Evolutionary conservation across 768 basidiomycete genomes (phyloP).

Genomic region (Auricularia sp.): DNA sequence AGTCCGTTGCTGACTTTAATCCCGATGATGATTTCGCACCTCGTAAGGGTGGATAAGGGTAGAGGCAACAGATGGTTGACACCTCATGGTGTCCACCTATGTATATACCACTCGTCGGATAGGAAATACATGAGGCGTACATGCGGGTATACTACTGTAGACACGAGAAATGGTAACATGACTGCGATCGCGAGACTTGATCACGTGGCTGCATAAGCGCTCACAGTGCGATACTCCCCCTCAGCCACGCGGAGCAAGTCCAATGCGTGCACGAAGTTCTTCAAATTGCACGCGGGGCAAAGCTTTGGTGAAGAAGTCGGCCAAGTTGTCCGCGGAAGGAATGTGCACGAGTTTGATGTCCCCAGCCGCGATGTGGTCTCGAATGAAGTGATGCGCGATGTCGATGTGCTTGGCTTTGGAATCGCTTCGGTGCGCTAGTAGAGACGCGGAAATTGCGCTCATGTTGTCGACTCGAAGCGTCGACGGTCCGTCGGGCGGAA

Average conservation of each 20-base stretch:
- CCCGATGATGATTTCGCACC: not conserved
- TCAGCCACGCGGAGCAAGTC: not conserved
- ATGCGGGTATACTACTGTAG: too few relatives aligned
- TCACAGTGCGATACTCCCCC: conserved; percentile 7
- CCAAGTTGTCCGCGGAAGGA: conserved; percentile 24
- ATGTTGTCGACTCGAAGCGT: conserved; percentile 13
- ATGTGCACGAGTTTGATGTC: conserved; percentile 21
- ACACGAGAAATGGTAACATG: too few relatives aligned
- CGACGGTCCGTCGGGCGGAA: not conserved
- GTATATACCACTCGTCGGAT: too few relatives aligned
- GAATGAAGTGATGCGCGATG: conserved; percentile 29
- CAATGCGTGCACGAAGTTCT: not conserved
- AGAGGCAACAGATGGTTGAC: too few relatives aligned
- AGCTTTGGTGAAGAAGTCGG: conserved; percentile 34
- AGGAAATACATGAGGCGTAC: too few relatives aligned
- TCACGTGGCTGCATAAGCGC: not conserved
- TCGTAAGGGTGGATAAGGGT: not conserved
- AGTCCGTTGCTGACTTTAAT: too few relatives aligned
- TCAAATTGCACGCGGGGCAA: conserved; percentile 10
- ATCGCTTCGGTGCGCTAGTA: conserved; percentile 20
- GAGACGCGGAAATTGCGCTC: conserved; percentile 15
- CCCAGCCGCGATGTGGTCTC: conserved; percentile 18
- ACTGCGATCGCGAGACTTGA: too few relatives aligned
- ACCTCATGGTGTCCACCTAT: too few relatives aligned
- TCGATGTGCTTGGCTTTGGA: conserved; percentile 31